Base-by-base conservation (phyloP, 148 eudicot genomes). In the Chenopodium quinoa region DNA sequence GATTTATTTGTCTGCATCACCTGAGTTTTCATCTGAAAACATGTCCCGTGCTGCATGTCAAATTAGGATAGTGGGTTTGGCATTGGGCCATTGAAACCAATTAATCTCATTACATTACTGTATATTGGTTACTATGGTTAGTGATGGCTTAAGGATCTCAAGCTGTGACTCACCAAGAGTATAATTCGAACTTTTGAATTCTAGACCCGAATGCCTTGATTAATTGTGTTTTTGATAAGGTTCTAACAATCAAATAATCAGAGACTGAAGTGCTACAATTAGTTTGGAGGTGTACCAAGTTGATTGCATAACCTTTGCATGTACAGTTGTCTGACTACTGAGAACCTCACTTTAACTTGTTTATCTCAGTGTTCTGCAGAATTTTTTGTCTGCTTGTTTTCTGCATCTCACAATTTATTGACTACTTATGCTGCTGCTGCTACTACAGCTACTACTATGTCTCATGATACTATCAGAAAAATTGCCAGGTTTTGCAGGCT, bases 401-500 rank as follows among this genome's bases (percentile, higher is more conserved):
- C 22, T 14, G 7, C 63, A 58, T 19, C 63, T 58, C 63, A 20
- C 25, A 22, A 22, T n/a, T 52, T 52, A 31, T 54, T 52, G 29
- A 40, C 73, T 58, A 64, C 75, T 46, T 69, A 14, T 40, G 46
- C 16, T 40, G 71, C 64, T 81, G n/a, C n/a, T 81, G 65, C 44
- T 81, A 52, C 44, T 34, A 6, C 40, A 25, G 46, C 16, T 40
- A 60, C 64, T 81, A 22, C n/a, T 81, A 50, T 65, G 65, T 74
- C 73, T 65, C 23, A 23, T 64, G 83, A 16, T 48, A 32, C 54
- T 22, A 47, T 27, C 65, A 75, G 32, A 69, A 48, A 47, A 65
- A 32, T 60, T 79, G 68, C 29, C 68, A 34, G 76, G 82, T 32
- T 71, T 71, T 79, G 29, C 7, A 34, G 23, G 48, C 47, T 4